Conservation (phyloP, 441 rosid genomes). For the Gossypium schwendimanii region DNA sequence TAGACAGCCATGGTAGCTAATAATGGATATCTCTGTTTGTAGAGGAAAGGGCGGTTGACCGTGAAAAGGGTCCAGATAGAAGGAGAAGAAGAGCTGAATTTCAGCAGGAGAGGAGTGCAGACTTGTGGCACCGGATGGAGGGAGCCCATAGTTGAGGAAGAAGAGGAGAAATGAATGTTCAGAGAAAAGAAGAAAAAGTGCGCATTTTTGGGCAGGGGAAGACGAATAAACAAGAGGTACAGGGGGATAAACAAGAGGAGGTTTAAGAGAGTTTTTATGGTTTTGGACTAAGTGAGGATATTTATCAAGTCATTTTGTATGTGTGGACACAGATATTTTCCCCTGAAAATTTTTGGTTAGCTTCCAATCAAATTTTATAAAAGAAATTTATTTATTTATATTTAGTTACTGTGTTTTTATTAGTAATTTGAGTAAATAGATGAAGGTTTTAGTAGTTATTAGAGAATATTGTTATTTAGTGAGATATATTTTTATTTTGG, state of each 20-base stretch:
- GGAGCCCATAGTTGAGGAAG: slow-evolving; percentile 37
- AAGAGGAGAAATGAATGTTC: not conserved
- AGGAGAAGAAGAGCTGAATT: slow-evolving; percentile 40
- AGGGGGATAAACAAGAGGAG: slow-evolving; percentile 13
- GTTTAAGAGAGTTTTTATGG: slow-evolving; percentile 21
- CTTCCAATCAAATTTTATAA: not conserved
- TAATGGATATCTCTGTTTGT: slow-evolving; percentile 20
- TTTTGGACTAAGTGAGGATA: not conserved
- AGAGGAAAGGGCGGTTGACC: slow-evolving; percentile 19
- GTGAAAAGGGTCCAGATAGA: slow-evolving; percentile 30
- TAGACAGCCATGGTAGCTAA: slow-evolving; percentile 29
- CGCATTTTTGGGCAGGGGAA: not conserved
- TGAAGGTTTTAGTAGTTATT: too few species aligned
- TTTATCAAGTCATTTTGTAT: not conserved
- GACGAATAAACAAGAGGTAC: not conserved
- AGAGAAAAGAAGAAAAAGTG: slow-evolving; percentile 7
- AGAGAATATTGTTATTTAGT: too few species aligned
- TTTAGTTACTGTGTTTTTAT: too few species aligned
- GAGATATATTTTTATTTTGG: too few species aligned
- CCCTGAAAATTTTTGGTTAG: not conserved
- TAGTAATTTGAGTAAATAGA: too few species aligned
- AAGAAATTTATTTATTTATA: too few species aligned
- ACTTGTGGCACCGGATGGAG: slow-evolving; percentile 32
- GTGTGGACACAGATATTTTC: not conserved
- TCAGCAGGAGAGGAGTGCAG: slow-evolving; percentile 35